Evolutionary conservation across 306 rosid species (phyloP).

Genomic region (Sphenostylis stenocarpa): DNA sequence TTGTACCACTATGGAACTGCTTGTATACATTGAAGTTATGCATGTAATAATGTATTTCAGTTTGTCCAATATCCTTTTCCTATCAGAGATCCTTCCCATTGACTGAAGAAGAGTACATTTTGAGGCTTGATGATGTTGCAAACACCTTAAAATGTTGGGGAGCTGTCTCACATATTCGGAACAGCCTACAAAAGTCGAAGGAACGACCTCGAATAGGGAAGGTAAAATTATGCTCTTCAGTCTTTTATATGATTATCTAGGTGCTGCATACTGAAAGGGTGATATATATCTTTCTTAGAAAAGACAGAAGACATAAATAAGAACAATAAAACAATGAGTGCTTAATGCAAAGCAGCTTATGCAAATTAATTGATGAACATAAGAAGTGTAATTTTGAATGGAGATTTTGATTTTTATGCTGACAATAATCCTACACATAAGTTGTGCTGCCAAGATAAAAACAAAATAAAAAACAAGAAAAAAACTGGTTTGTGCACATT

Average conservation of each 20-base stretch:
- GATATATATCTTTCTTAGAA: background rate
- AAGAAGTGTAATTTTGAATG: background rate
- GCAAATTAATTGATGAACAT: background rate
- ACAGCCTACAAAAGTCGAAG: slow-evolving; percentile 76
- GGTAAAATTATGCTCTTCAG: slow-evolving; percentile 46
- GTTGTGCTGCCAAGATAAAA: background rate
- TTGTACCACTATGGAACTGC: background rate
- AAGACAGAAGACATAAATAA: background rate
- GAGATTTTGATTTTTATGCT: background rate
- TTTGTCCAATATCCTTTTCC: slow-evolving; percentile 20
- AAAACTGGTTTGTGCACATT: background rate
- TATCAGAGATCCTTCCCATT: slow-evolving; percentile 87
- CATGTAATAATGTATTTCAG: background rate
- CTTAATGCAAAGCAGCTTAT: background rate
- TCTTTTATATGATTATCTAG: background rate
- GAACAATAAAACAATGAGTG: background rate
- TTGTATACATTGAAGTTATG: slow-evolving; percentile 20
- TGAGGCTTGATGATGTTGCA: slow-evolving; percentile 93
- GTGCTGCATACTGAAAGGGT: background rate
- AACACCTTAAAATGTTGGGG: slow-evolving; percentile 95
- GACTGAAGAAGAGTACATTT: slow-evolving; percentile 92
- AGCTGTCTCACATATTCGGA: slow-evolving; percentile 96
- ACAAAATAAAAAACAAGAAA: too few relatives aligned
- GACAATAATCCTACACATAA: background rate
- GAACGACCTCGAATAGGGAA: slow-evolving; percentile 97